These are phyloP conservation scores for Sapria himalayana DNA, from an alignment of 345 rosid species.

Conservation along the genomic window DNA sequence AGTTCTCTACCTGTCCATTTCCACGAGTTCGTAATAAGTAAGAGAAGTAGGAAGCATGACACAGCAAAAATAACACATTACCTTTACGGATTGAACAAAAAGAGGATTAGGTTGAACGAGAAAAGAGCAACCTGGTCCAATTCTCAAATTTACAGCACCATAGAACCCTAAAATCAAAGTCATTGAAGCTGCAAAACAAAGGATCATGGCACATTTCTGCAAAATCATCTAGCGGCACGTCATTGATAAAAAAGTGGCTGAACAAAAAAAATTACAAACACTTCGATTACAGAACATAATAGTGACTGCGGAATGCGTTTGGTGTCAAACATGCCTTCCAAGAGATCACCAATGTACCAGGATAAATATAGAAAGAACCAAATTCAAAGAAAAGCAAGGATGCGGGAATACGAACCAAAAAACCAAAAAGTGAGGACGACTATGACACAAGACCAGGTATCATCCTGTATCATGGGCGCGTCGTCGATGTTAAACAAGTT, in stretches of 20 bases:
- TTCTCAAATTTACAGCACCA: slow-evolving; percentile 32
- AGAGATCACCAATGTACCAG: no score
- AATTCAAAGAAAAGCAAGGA: not conserved
- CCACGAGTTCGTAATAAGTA: not conserved
- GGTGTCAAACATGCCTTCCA: no score
- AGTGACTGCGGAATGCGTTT: not conserved
- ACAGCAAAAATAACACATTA: slow-evolving; percentile 10
- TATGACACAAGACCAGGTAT: slow-evolving; percentile 73
- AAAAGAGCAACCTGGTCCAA: slow-evolving; percentile 57
- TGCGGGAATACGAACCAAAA: slow-evolving; percentile 35
- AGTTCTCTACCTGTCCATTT: slow-evolving; percentile 39
- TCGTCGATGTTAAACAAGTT: slow-evolving; percentile 16
- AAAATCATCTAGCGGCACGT: not conserved
- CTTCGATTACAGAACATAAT: not conserved
- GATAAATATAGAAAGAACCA: not conserved
- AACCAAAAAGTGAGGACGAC: slow-evolving; percentile 76
- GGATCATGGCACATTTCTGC: not conserved
- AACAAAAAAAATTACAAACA: not conserved
- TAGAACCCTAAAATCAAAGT: slow-evolving; percentile 76
- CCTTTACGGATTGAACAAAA: slow-evolving; percentile 67
- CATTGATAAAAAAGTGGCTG: not conserved
- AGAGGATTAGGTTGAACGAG: slow-evolving; percentile 50
- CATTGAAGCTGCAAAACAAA: slow-evolving; percentile 49
- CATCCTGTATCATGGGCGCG: slow-evolving; percentile 26
- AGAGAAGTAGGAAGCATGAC: not conserved